Percentiles rank a stretch among this genome's conserved stretches.
These are phyloP conservation scores for Geotrichum cucujoidarum DNA, from an alignment of 1,139 yeast species.

Conservation along the genomic window DNA sequence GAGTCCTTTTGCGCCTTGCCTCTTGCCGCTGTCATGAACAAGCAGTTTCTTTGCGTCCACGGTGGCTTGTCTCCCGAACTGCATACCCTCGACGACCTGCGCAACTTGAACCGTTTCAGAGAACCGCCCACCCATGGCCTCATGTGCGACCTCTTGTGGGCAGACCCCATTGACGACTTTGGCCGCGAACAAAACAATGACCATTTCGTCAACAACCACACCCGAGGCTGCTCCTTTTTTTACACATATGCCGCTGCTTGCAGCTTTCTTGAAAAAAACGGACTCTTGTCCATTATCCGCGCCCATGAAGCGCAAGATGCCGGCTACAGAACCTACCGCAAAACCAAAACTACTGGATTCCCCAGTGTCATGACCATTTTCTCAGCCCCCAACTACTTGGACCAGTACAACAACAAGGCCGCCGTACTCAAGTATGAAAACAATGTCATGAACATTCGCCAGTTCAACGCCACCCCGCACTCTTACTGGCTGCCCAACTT, in stretches of 20 bases:
- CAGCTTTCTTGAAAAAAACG: constrained; percentile 72
- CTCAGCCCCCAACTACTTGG: constrained; percentile 94
- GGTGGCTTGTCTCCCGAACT: constrained; percentile 95
- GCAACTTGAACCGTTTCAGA: constrained; percentile 68
- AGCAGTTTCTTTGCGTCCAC: constrained; percentile 92
- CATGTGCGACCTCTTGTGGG: constrained; percentile 95
- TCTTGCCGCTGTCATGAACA: constrained; percentile 89
- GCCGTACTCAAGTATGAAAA: constrained; percentile 87
- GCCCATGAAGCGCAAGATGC: constrained; percentile 99
- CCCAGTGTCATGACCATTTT: constrained; percentile 89
- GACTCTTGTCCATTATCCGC: constrained; percentile 74
- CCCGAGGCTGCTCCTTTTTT: constrained; percentile 90
- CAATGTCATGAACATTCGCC: constrained; percentile 91
- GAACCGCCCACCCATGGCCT: constrained; percentile 94
- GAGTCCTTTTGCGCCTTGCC: constrained; percentile 84
- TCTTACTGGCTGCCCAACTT: constrained; percentile 97
- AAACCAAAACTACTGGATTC: constrained; percentile 83
- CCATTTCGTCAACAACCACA: constrained; percentile 61
- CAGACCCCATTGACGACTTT: constrained; percentile 88
- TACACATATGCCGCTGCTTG: constrained; percentile 84
- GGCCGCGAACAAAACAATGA: constrained; percentile 62
- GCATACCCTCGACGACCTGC: constrained; percentile 63
- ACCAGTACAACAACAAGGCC: constrained; percentile 90
- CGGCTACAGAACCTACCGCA: constrained; percentile 90
- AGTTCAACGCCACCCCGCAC: constrained; percentile 87